Conservation (phyloP, 2,329 filamentous ascomycete genomes). For the Cladophialophora bantiana region DNA sequence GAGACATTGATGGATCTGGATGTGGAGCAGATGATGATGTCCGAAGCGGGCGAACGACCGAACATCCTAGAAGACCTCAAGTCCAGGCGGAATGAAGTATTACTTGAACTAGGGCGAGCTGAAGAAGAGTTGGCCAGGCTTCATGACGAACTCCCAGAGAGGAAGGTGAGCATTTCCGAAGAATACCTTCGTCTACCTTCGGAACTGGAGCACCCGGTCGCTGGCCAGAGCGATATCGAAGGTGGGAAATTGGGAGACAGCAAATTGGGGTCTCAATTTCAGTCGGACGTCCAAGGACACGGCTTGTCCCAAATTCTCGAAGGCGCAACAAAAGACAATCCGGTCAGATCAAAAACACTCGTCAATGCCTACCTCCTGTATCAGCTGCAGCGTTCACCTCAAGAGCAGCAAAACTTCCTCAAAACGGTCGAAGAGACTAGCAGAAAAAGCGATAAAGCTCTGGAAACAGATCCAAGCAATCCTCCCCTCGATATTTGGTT, state of each 20-base stretch:
- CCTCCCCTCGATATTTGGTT: not conserved
- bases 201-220: not conserved
- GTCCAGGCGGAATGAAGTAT: slow-evolving; percentile 3
- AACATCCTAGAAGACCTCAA: slow-evolving; percentile 2
- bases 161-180: slow-evolving; percentile 16
- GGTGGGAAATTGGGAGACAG: not conserved
- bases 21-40: slow-evolving; percentile 1
- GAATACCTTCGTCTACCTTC: slow-evolving; percentile 9
- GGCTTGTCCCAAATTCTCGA: slow-evolving; percentile 10
- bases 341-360: slow-evolving; percentile 1
- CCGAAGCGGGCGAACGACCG: not conserved
- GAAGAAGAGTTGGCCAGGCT: slow-evolving; percentile 16
- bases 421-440: not conserved
- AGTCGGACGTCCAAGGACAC: not conserved
- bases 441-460: not conserved
- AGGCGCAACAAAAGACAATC: not conserved
- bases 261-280: not conserved
- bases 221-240: not conserved
- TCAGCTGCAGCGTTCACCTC: slow-evolving; percentile 5
- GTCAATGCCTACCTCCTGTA: slow-evolving; percentile 24
- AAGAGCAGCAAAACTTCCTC: not conserved
- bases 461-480: not conserved
- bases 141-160: slow-evolving; percentile 20
- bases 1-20: slow-evolving; percentile 14
- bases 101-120: slow-evolving; percentile 1